Evolutionary conservation across 108 stramenopile species (phyloP).

Genomic region (Cylindrotheca fusiformis): DNA sequence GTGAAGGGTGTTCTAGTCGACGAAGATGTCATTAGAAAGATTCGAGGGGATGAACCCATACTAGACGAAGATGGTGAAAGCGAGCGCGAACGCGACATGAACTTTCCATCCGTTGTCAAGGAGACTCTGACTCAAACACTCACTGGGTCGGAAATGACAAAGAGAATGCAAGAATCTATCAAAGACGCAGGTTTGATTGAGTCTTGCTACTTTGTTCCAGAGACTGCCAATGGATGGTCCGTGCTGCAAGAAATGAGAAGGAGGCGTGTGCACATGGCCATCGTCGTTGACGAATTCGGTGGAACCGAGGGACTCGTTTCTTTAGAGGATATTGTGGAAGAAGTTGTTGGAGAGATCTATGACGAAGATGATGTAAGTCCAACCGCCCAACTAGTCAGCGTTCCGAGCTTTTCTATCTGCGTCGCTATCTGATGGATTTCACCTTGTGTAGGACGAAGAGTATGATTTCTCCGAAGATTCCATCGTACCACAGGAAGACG

Average conservation of each 20-base stretch:
- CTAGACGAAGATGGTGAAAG: conserved; percentile 7
- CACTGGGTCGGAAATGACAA: conserved; percentile 76
- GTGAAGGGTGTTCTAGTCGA: conserved; percentile 84
- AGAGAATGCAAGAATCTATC: conserved; percentile 79
- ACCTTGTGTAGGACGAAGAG: conserved; percentile 71
- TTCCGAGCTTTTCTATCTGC: background rate
- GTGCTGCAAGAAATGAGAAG: conserved; percentile 96
- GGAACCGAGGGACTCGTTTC: conserved; percentile 97
- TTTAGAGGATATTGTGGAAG: conserved; percentile 95
- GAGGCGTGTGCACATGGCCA: conserved; percentile 93
- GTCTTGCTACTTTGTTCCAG: conserved; percentile 96
- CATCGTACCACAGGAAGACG: conserved; percentile 85
- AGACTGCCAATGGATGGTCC: conserved; percentile 95
- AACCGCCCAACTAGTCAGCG: background rate
- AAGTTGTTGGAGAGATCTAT: conserved; percentile 92
- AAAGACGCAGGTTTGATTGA: conserved; percentile 84
- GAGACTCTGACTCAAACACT: conserved; percentile 44
- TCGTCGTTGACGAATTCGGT: conserved; percentile 98
- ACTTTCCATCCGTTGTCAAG: conserved; percentile 5
- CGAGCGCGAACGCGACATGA: background rate
- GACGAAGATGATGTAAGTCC: conserved; percentile 72
- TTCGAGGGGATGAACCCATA: background rate
- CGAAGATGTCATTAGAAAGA: conserved; percentile 52
- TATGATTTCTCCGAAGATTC: conserved; percentile 85
- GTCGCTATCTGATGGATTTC: background rate